Percentiles rank a stretch among this genome's conserved stretches.
These are phyloP conservation scores for Exophiala phaeomuriformis DNA, from an alignment of 2,329 filamentous ascomycete species.

Conservation along the genomic window DNA sequence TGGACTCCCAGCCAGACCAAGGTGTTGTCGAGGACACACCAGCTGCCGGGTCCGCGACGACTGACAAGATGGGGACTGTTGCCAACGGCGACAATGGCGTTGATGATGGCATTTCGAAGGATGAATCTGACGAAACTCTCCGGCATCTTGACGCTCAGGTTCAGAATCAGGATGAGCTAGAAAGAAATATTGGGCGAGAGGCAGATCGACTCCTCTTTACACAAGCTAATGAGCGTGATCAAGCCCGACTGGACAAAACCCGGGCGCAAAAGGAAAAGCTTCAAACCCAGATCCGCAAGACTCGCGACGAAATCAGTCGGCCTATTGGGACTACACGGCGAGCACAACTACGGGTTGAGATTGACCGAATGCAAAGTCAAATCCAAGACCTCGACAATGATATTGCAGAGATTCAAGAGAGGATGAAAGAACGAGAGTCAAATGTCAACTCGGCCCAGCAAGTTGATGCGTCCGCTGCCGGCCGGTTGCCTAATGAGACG, in stretches of 20 bases:
- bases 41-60: neutral
- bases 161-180: slow-evolving; percentile 81
- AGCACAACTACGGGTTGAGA: slow-evolving; percentile 26
- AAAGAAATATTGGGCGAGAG: slow-evolving; percentile 70
- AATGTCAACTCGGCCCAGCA: slow-evolving; percentile 40
- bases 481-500: slow-evolving; percentile 67
- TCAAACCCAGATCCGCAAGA: slow-evolving; percentile 55
- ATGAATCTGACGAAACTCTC: slow-evolving; percentile 49
- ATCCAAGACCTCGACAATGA: slow-evolving; percentile 64
- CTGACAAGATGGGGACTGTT: neutral
- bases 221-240: slow-evolving; percentile 57
- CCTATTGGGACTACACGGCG: slow-evolving; percentile 47
- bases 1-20: slow-evolving; percentile 1
- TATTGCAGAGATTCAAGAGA: slow-evolving; percentile 68
- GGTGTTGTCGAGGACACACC: neutral
- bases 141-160: slow-evolving; percentile 60
- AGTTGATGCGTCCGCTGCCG: slow-evolving; percentile 38
- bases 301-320: slow-evolving; percentile 51
- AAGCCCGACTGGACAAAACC: slow-evolving; percentile 55
- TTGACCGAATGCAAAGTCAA: slow-evolving; percentile 44
- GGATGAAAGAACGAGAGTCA: slow-evolving; percentile 66
- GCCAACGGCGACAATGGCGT: neutral
- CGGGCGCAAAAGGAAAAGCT: slow-evolving; percentile 50
- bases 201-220: slow-evolving; percentile 54
- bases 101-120: neutral